Base-by-base conservation (phyloP, 306 rosid species). In the Carpinus fangiana region DNA sequence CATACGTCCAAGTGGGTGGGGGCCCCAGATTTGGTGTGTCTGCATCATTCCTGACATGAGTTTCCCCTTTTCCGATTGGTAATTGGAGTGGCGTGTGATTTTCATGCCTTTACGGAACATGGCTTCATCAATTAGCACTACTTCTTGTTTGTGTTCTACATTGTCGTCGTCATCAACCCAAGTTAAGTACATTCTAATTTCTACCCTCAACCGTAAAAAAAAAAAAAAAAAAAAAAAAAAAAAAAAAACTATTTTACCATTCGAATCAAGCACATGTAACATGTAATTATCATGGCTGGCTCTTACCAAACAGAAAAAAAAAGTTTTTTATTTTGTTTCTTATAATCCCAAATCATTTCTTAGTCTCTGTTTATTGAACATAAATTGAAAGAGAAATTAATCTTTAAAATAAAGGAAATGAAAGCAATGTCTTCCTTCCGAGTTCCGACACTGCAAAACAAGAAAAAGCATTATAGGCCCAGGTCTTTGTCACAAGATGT, bases 41-140 rank as follows among this genome's bases (percentile, higher is more conserved):
- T 70, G 73, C 77, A 81, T 83, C 73, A 85, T 85, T 83, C 84
- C 78, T 79, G 55, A 81, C 80, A 70, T 17, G 16, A 12, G 46
- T 43, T 76, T 76, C 6, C 8, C 16, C 74, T 72, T 71, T 81
- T 71, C 41, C 74, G 47, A 34, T 62, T 34, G 52, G 18, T 71
- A 60, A 67, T 45, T 16, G 67, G 48, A n/a, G 61, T 51, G 76
- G 41, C 13, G 71, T 56, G 76, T 70, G 79, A 47, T 71, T 74
- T 87, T 77, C 73, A 57, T 56, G 72, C 12, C 77, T 83, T 83
- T 75, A 50, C 69, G 84, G 71, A 74, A 55, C 78, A 67, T 41
- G 71, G 72, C 41, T 46, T 70, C 61, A 28, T 54, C 46, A 62
- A 17, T 75, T 52, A 52, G 48, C 14, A 50, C 50, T 52, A 21